A percentile compares a stretch with the other conserved stretches of the same genome.
Conservation (phyloP, 2,329 filamentous ascomycete species). For the Passalora sequoiae region DNA sequence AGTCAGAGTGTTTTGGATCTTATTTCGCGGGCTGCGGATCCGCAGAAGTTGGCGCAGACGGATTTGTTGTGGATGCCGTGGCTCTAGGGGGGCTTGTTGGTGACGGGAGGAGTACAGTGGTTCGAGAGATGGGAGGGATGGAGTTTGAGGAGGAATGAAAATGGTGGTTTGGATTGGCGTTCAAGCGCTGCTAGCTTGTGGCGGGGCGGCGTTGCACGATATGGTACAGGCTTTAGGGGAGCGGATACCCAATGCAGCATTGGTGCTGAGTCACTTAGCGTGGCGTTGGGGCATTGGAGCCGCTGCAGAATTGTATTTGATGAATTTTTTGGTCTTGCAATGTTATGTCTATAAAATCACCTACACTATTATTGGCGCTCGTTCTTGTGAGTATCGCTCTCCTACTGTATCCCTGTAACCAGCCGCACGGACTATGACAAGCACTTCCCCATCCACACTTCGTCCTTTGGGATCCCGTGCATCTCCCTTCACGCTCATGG, state of each 20-base stretch:
- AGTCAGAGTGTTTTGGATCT: slow-evolving; percentile 97
- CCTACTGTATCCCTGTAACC: too few relatives aligned
- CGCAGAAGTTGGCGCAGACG: slow-evolving; percentile 77
- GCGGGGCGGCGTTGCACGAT: not conserved
- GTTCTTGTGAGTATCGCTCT: too few relatives aligned
- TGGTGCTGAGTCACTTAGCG: slow-evolving; percentile 4
- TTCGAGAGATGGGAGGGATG: too few relatives aligned
- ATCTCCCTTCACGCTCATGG: too few relatives aligned
- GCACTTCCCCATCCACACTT: too few relatives aligned
- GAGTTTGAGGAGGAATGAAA: too few relatives aligned
- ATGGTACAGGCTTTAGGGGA: not conserved
- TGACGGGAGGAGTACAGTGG: not conserved
- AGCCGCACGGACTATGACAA: too few relatives aligned
- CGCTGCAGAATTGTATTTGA: too few relatives aligned
- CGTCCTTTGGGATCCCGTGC: too few relatives aligned
- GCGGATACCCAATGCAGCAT: not conserved
- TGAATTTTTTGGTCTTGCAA: too few relatives aligned
- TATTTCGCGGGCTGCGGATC: slow-evolving; percentile 88
- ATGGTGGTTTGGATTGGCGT: slow-evolving; percentile 4
- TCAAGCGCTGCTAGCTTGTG: not conserved
- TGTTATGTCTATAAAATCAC: too few relatives aligned
- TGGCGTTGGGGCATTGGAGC: slow-evolving; percentile 6
- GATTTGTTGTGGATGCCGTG: slow-evolving; percentile 98
- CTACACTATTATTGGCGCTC: too few relatives aligned
- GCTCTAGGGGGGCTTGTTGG: slow-evolving; percentile 51